Base-by-base conservation (phyloP, 345 rosid species). In the Acer campestre region DNA sequence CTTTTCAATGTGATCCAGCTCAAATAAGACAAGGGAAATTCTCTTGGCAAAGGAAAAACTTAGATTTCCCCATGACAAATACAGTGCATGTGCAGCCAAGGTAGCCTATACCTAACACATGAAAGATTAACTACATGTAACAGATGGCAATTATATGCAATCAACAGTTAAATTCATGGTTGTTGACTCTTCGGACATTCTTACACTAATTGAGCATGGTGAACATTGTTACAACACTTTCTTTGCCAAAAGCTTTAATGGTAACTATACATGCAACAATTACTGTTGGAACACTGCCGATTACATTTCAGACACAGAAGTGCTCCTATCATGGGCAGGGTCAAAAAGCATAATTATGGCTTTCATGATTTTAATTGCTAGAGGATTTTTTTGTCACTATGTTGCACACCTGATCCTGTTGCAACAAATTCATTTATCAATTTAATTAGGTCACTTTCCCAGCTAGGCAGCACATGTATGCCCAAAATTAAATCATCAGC, bases 381-480 rank as follows among this genome's bases (percentile, higher is more conserved):
- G 64, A 68, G 40, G 42, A 53, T 22, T 79, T 35, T 35, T 68
- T 29, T 58, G 35, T 68, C 10, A 58, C 78, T 49, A 11, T 16
- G 23, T 46, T 44, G 69, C 16, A 7, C 62, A 44, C 23, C 40
- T 10, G 18, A 68, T 56, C 61, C 40, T 35, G 64, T 46, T 18
- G 67, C n/a, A 63, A 27, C 68, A 69, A 63, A 70, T 53, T 61
- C 51, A 17, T 23, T 14, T 22, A 38, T 64, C 73, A 67, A 67
- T 58, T 78, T 48, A 71, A 71, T 17, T 55, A 20, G 48, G 48
- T 7, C 59, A 17, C 20, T 14, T 64, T 58, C 16, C 42, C 7
- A 65, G 48, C 67, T 27, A 55, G 53, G 44, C 22, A 58, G 7
- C 3, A 17, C 53, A 25, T 18, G 17, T 63, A 58, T 17, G 12